Evolutionary conservation across 495 filamentous ascomycete genomes (phyloP), one percentile per base, ranked within the genome.

Genomic region (Lasiosphaeris hirsuta): DNA sequence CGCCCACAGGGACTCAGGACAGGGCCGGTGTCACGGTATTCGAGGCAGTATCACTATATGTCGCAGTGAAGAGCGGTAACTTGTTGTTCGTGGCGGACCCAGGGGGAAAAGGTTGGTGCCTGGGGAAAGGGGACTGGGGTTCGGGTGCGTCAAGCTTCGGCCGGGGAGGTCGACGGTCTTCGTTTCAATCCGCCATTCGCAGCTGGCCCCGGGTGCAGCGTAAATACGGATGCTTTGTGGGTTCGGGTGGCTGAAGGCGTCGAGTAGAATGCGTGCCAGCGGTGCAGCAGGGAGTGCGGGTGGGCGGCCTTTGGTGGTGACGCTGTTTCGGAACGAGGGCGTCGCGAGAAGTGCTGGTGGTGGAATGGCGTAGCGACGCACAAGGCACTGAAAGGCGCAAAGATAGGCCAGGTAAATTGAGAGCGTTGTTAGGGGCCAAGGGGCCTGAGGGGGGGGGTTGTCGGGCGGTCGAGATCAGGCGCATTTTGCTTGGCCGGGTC

Each of bases 381-480:
- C 33, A 34, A 4, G 45, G 46, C 47, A 44, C 23, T 44, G 39
- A n/a, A 40, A 54, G 7, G 3, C n/a, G 13, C 33, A 14, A 43
- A 14, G 46, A 23, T 15, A 42, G 47, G 10, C 10, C 54, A 42
- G 56, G 61, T 60, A 64, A 62, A 62, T 62, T 64, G 56, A 62
- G 58, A 42, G 45, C 54, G 15, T 55, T 45, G 43, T 55, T 55
- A 45, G 51, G 36, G 51, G 45, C 54, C 37, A 23, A 30, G 23
- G 23, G 23, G 23, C 43, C 17, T 40, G 56, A 47, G 54, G 58
- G 40, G 56, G 48, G 41, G 44, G 48, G 41, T n/a, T 41, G 54
- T 57, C 42, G 56, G 59, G 56, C 56, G 56, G 56, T 63, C 55
- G 59, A 61, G 58, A 68, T 63, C 58, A 59, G 62, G 60, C 60